Evolutionary conservation across 2,329 filamentous ascomycete genomes (phyloP), one percentile per base, ranked within the genome.

Genomic region (Trichophyton benhamiae): DNA sequence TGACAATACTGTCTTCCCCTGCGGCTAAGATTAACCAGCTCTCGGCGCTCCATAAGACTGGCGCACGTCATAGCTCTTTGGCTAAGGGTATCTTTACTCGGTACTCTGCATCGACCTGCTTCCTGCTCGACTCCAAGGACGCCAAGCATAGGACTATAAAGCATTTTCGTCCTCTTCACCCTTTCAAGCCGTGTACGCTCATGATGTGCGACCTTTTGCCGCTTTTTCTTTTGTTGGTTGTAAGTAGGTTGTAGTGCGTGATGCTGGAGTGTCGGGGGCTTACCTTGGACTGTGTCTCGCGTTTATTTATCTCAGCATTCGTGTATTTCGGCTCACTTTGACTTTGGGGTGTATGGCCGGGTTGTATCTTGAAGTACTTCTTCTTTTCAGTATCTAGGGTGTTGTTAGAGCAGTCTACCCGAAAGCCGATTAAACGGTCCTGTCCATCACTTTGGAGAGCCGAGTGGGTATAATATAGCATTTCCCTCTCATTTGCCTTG

Each of bases 331-430:
- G 68, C 20, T 65, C 62, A 25, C 57, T 65, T 0, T 83, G 78
- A 0, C 57, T 65, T 0, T 83, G 78, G 0, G 82, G 82, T 15
- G 77, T 78, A 63, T 78, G 74, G 60, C 74, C 76, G 25, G 74
- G 67, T 68, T 87, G 82, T 58, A 88, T 81, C 67, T 83, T 85
- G 72, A 88, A 89, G 68, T 88, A 89, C 65, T 83, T 86, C 42
- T 79, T 80, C 70, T 83, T 87, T 49, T 79, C 78, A 11, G 71
- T 66, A 62, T 76, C 74, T 76, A 25, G 25, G 6, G 17, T 30
- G 22, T 25, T n/a, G 41, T 58, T 20, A 58, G 55, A 25, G 22
- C n/a, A 42, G 64, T 13, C n/a, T 25, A 20, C 13, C 38, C 33
- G 13, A 38, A 13, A 11, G 33, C 7, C 11, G 33, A 38, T 11